Evolutionary conservation across 2,329 filamentous ascomycete species (phyloP).

Genomic region (Epichloe hybrida): DNA sequence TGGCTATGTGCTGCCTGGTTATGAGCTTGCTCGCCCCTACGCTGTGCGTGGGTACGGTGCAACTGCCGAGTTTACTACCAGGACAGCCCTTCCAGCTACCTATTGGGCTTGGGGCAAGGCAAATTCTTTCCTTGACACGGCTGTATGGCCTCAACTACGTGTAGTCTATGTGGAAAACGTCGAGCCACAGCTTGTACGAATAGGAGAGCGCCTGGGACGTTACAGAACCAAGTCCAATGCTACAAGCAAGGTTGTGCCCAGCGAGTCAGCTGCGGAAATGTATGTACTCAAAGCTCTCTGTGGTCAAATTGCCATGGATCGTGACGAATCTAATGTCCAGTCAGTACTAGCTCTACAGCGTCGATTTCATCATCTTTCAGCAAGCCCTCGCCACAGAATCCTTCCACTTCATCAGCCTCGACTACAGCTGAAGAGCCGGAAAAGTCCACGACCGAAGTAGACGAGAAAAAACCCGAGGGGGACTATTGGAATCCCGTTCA

Average conservation of each 20-base stretch:
- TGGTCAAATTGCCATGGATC: not conserved
- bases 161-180: slow-evolving; percentile 82
- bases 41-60: slow-evolving; percentile 52
- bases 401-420: slow-evolving; percentile 20
- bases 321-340: not conserved
- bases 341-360: slow-evolving; percentile 7
- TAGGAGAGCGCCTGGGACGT: slow-evolving; percentile 74
- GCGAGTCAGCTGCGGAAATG: not conserved
- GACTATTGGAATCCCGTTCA: slow-evolving; percentile 23
- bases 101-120: slow-evolving; percentile 57
- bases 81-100: slow-evolving; percentile 59
- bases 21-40: slow-evolving; percentile 62
- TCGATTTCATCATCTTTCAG: slow-evolving; percentile 20
- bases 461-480: slow-evolving; percentile 11
- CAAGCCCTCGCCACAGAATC: slow-evolving; percentile 20
- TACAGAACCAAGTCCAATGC: slow-evolving; percentile 37
- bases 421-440: slow-evolving; percentile 8
- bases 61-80: slow-evolving; percentile 51
- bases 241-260: slow-evolving; percentile 7
- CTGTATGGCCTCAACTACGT: slow-evolving; percentile 69
- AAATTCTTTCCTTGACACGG: slow-evolving; percentile 57
- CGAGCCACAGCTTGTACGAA: slow-evolving; percentile 85
- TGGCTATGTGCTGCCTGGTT: slow-evolving; percentile 61
- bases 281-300: not conserved
- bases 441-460: slow-evolving; percentile 15